Evolutionary conservation across 352 stramenopile genomes (phyloP).

Genomic region (Pythium phragmitis): DNA sequence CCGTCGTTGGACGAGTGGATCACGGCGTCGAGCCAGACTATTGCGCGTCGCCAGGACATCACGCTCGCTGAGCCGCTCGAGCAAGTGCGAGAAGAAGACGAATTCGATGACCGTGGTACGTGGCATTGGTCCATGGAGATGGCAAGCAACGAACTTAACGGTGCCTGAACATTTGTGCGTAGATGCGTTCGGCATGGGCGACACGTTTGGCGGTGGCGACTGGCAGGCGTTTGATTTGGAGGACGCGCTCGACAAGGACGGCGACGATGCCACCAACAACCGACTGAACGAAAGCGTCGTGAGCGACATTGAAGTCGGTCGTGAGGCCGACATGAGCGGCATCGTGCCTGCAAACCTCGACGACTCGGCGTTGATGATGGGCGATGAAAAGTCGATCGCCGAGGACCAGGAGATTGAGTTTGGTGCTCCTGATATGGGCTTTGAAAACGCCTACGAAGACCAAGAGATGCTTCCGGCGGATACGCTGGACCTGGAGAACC

Average conservation of each 20-base stretch:
- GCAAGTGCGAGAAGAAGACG: constrained; percentile 45
- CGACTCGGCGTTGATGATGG: constrained; percentile 51
- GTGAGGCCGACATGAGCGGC: constrained; percentile 55
- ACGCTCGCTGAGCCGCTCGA: constrained; percentile 74
- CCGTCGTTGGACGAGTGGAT: constrained; percentile 85
- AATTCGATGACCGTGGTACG: constrained; percentile 51
- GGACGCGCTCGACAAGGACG: constrained; percentile 54
- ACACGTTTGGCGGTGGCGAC: constrained; percentile 75
- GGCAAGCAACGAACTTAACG: neutral
- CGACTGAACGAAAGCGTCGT: constrained; percentile 60
- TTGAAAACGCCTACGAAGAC: constrained; percentile 63
- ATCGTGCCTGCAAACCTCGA: constrained; percentile 43
- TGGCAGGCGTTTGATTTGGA: constrained; percentile 86
- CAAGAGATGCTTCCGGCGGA: constrained; percentile 40
- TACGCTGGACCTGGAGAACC: constrained; percentile 43
- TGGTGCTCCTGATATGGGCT: constrained; percentile 46
- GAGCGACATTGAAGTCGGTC: constrained; percentile 82
- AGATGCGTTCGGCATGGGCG: constrained; percentile 71
- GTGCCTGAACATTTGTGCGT: neutral
- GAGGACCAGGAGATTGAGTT: constrained; percentile 37
- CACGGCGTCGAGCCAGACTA: constrained; percentile 68
- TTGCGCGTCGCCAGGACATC: constrained; percentile 81
- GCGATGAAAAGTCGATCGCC: constrained; percentile 49
- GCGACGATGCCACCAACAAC: constrained; percentile 14
- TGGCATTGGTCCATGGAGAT: neutral